Evolutionary conservation across 2,329 filamentous ascomycete genomes (phyloP).

Genomic region (Scedosporium minutisporum): DNA sequence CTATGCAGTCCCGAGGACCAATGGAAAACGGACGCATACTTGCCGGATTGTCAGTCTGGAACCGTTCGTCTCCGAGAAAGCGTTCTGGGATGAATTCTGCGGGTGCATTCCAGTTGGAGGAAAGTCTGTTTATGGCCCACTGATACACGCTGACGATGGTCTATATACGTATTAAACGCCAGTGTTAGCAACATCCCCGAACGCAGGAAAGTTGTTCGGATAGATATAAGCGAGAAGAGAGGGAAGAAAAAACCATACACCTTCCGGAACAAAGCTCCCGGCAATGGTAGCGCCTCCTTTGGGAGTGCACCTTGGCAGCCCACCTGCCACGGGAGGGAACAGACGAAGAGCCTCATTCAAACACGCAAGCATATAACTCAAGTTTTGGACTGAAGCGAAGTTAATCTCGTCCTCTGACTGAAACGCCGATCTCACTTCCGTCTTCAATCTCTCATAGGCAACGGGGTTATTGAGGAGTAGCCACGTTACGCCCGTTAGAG

Average conservation of each 20-base stretch:
- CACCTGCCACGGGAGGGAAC: constrained; percentile 22
- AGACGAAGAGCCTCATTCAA: constrained; percentile 32
- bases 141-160: constrained; percentile 33
- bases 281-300: constrained; percentile 22
- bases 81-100: constrained; percentile 37
- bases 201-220: too few relatives aligned
- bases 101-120: constrained; percentile 33
- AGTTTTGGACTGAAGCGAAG: not conserved
- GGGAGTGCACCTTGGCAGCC: constrained; percentile 18
- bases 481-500: constrained; percentile 18
- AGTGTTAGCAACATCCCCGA: too few relatives aligned
- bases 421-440: constrained; percentile 18
- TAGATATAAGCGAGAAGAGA: not conserved
- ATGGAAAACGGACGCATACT: constrained; percentile 37
- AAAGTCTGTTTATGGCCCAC: constrained; percentile 32
- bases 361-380: constrained; percentile 21
- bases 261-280: constrained; percentile 20
- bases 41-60: constrained; percentile 29
- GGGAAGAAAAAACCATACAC: constrained; percentile 17
- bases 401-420: not conserved
- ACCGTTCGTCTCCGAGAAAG: constrained; percentile 30
- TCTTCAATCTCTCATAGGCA: constrained; percentile 18
- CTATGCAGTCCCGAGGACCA: constrained; percentile 40
- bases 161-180: constrained; percentile 14
- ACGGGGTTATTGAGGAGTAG: constrained; percentile 21